phyloP scores from a whole-genome alignment of 306 rosid species.

The Cucumis sativus region Cucumber_9930_V3 NC_026659.2:13217001-13217500 shows the following conservation, averaged over 20 bases:
- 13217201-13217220: neutral
- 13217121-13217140: neutral
- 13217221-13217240: neutral
- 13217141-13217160: neutral
- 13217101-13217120: neutral
- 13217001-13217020: neutral
- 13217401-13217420: neutral
- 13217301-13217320: neutral
- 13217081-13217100: neutral
- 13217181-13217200: neutral
- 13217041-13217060: neutral
- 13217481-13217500: slow-evolving; percentile 5
- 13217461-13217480: neutral
- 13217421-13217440: neutral
- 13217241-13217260: neutral
- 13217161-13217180: neutral
- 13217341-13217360: neutral
- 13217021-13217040: neutral
- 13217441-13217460: neutral
- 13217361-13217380: neutral
- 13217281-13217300: neutral
- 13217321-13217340: neutral
- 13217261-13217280: neutral
- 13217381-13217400: neutral
- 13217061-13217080: neutral